These are phyloP conservation scores for Raphanus hybrid DNA, from an alignment of 441 rosid genomes.

Conservation along the genomic window DNA sequence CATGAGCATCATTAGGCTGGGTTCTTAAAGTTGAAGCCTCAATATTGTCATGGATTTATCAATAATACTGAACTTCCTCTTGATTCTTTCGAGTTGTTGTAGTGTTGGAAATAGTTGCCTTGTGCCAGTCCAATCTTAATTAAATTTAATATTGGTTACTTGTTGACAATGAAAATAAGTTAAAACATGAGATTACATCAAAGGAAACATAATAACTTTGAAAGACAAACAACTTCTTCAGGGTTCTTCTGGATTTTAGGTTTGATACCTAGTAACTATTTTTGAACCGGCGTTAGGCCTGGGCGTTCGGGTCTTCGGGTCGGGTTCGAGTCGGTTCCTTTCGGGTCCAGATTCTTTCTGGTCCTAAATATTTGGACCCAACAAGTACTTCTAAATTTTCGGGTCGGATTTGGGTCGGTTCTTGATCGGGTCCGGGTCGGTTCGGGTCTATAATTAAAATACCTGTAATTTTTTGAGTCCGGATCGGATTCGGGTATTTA, in stretches of 20 bases:
- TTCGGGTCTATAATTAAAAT: too few species aligned
- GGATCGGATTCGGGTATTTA: too few species aligned
- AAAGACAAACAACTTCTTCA: not conserved
- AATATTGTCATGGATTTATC: not conserved
- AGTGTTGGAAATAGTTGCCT: too few species aligned
- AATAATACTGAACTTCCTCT: not conserved
- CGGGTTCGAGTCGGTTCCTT: too few species aligned
- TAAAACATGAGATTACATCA: not conserved
- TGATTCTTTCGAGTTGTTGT: not conserved
- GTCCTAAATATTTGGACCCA: too few species aligned
- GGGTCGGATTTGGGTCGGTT: too few species aligned
- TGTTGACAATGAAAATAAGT: not conserved
- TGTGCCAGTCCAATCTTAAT: not conserved
- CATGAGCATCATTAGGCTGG: not conserved
- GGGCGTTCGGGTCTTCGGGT: too few species aligned
- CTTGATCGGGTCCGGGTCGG: too few species aligned
- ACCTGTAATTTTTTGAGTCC: too few species aligned
- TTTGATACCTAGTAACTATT: not conserved
- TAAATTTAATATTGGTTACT: not conserved
- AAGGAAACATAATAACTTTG: not conserved
- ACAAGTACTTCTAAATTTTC: too few species aligned
- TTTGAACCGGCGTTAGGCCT: not conserved
- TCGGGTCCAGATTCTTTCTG: too few species aligned
- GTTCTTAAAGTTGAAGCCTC: slow-evolving; percentile 10
- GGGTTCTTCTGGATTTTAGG: not conserved